These are phyloP conservation scores for Trametes gibbosa DNA, from an alignment of 768 basidiomycete species.

Conservation along the genomic window DNA sequence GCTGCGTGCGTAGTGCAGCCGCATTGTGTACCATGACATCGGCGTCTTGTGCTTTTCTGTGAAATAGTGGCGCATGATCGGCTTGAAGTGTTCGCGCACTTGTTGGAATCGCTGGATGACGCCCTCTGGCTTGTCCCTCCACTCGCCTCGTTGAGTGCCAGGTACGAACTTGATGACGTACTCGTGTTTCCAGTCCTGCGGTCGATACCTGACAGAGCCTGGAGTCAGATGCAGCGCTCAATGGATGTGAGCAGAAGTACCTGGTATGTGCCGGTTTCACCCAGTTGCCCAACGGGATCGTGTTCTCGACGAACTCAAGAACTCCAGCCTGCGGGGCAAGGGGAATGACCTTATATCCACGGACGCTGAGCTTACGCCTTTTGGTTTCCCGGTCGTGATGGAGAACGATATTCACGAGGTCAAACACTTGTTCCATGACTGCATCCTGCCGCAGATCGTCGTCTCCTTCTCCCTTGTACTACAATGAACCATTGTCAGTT, in stretches of 20 bases:
- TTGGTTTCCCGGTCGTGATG: conserved; percentile 70
- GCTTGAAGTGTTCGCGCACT: conserved; percentile 49
- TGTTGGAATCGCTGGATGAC: conserved; percentile 30
- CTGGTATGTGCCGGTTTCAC: conserved; percentile 56
- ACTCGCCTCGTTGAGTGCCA: conserved; percentile 29
- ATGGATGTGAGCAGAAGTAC: conserved; percentile 47
- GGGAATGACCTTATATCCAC: conserved; percentile 89
- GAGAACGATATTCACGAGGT: conserved; percentile 80
- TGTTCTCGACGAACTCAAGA: conserved; percentile 87
- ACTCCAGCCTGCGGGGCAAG: conserved; percentile 78
- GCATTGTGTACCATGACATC: conserved; percentile 88
- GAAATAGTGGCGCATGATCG: conserved; percentile 94
- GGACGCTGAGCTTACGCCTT: conserved; percentile 66
- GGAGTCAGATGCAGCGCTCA: not conserved
- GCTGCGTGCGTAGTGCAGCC: conserved; percentile 86
- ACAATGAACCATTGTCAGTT: not conserved
- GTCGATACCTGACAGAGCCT: conserved; percentile 58
- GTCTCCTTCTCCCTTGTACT: conserved; percentile 90
- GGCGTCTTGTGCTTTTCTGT: conserved; percentile 87
- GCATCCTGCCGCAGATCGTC: conserved; percentile 97
- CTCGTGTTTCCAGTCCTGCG: conserved; percentile 44
- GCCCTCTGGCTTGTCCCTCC: conserved; percentile 29
- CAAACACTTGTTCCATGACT: conserved; percentile 98
- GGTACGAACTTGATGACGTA: conserved; percentile 33
- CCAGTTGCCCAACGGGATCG: conserved; percentile 62